Base-by-base conservation (phyloP, 257 asterid genomes). In the Solanum bulbocastanum region DNA sequence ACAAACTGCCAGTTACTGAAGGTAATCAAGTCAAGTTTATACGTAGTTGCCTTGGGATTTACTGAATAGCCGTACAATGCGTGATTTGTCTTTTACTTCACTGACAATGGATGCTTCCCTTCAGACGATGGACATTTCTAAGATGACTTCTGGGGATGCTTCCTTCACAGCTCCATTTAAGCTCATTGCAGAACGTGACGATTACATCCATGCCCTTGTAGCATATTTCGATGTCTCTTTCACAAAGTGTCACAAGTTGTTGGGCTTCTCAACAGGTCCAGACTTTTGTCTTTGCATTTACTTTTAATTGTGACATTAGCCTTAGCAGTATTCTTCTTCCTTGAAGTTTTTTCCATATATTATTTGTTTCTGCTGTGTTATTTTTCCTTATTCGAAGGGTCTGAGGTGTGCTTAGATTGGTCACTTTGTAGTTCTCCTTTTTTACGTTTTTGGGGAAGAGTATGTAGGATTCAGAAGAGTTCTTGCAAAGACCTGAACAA, bases 101-200 rank as follows among this genome's bases (percentile, higher is more conserved):
- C 72, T 75, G 42, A 81, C 20, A 27, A 71, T 10, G 87, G 23
- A 49, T 44, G 5, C 85, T 30, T 81, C 83, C 88, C 71, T 85
- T 83, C 91, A 97, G 99, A 94, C 99, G 9, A 96, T 97, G 98
- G 99, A 97, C 92, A 97, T 97, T 79, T 96, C 99, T 8, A 97
- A 95, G 94, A 97, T 97, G 99, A 88, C 90, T 86, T 68, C 96
- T 16, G 98, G 91, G 5, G 99, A 96, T 90, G 95, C 95, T 86
- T 96, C 99, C 49, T 97, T 97, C 92, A 93, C 95, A 18, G 99
- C 98, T 72, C 99, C 98, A 84, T 96, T 97, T 91, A 97, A 97
- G 96, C 99, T 97, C 22, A 94, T 97, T 44, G 99, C 99, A 13
- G 98, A 92, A 88, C 96, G 98, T 3, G 98, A 97, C 66, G 99